Percentiles rank a stretch among this genome's conserved stretches.
These are phyloP conservation scores for Paramecium tetraurelia DNA, from an alignment of 73 alveolate genomes.

Conservation along the genomic window DNA sequence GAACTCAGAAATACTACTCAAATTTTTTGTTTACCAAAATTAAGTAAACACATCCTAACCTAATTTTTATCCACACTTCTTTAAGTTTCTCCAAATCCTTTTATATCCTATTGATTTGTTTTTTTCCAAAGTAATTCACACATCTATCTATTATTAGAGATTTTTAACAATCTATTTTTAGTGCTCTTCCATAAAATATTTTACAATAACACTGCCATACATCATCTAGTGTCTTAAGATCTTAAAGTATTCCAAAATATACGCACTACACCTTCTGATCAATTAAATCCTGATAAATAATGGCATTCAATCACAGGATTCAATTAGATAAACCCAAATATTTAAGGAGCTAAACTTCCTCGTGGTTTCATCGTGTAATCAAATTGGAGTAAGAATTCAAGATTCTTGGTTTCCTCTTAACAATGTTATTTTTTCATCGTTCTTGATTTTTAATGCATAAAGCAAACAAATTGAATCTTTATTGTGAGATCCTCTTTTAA, in stretches of 20 bases:
- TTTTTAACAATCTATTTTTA: slow-evolving; percentile 41
- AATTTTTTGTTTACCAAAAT: neutral
- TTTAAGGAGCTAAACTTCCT: slow-evolving; percentile 82
- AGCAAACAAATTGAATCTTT: slow-evolving; percentile 90
- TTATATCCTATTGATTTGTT: slow-evolving; percentile 71
- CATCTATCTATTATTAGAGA: slow-evolving; percentile 49
- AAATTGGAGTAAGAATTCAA: slow-evolving; percentile 82
- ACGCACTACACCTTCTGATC: slow-evolving; percentile 89
- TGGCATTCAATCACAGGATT: slow-evolving; percentile 82
- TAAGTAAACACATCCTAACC: slow-evolving; percentile 49
- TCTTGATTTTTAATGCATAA: slow-evolving; percentile 86
- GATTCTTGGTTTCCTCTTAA: slow-evolving; percentile 92
- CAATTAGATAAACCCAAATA: slow-evolving; percentile 91
- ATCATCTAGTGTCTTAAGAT: slow-evolving; percentile 50
- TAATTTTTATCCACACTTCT: slow-evolving; percentile 57
- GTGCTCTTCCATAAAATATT: neutral
- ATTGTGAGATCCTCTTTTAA: slow-evolving; percentile 88
- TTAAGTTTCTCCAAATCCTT: slow-evolving; percentile 54
- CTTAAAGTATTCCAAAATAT: slow-evolving; percentile 85
- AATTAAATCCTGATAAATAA: slow-evolving; percentile 78
- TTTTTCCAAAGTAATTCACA: slow-evolving; percentile 89
- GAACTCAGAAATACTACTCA: slow-evolving; percentile 67
- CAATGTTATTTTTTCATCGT: slow-evolving; percentile 84
- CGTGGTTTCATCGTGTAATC: slow-evolving; percentile 89
- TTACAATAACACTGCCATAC: neutral